Evolutionary conservation across 768 basidiomycete genomes (phyloP), one percentile per base, ranked within the genome.

Genomic region (Daedaleopsis sinensis): DNA sequence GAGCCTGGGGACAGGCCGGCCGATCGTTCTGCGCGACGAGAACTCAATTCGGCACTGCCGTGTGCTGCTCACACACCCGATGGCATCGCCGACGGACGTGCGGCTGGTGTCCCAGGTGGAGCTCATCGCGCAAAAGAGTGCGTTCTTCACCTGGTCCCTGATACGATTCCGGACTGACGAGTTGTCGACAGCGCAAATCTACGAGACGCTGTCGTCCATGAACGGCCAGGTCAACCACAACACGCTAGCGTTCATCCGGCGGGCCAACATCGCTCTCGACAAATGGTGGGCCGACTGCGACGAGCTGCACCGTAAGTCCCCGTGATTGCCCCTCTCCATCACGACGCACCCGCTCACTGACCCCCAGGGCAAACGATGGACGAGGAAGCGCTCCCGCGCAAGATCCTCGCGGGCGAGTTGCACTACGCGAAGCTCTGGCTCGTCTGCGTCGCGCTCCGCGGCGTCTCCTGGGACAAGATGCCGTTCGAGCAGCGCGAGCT

Each of bases 401-500:
- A 93, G 76, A 87, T 98, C 51, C 85, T 97, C 21, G 87, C 87
- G 2, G 91, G 90, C 6, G 95, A 97, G 71, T 79, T 96, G 53
- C 88, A 95, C 70, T 95, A 96, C 71, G 92, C 95, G 32, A 96
- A 96, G 72, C 80, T 98, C 5, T 97, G 95, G 95, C 84, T 96
- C 36, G 90, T 95, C 21, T 97, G 95, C 71, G 89, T 96, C 23
- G 94, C 94, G 13, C 78, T 98, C 49, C 85, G 95, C 61, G 95
- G 95, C 18, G 91, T 90, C 24, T 86, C 91, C 5, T 98, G 94
- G 95, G 94, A 97, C 70, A 95, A 94, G 75, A 93, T 97, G 89
- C 87, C 93, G 4, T 93, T 91, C 62, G 95, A 97, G 73, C 95
- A 96, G 71, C 88, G 94, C 42, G 95, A 96, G 72, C 82, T 96